Evolutionary conservation across 2,329 filamentous ascomycete genomes (phyloP).

Genomic region (Pseudocercospora eumusae): DNA sequence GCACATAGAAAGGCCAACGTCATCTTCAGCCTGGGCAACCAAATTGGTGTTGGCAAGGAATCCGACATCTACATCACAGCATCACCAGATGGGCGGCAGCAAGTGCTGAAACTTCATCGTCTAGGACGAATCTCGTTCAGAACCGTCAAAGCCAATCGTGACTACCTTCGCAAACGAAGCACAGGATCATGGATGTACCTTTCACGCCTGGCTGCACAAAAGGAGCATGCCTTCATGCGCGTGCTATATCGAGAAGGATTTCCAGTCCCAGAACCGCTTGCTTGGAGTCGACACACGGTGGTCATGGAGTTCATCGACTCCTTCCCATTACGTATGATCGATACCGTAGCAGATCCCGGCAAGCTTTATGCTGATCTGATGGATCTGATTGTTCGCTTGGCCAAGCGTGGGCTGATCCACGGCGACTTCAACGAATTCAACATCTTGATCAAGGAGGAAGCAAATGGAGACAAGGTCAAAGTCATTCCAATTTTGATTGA

Average conservation of each 20-base stretch:
- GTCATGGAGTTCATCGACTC: slow-evolving; percentile 94
- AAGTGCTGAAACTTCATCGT: slow-evolving; percentile 92
- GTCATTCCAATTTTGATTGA: slow-evolving; percentile 87
- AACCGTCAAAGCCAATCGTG: slow-evolving; percentile 90
- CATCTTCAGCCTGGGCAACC: slow-evolving; percentile 89
- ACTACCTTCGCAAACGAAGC: slow-evolving; percentile 82
- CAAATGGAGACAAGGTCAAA: slow-evolving; percentile 44
- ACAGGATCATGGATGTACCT: slow-evolving; percentile 98
- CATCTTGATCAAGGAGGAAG: slow-evolving; percentile 79
- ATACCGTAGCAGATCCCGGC: slow-evolving; percentile 78
- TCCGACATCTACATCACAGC: slow-evolving; percentile 96
- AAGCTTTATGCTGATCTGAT: slow-evolving; percentile 91
- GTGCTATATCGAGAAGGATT: slow-evolving; percentile 82
- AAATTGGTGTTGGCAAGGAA: slow-evolving; percentile 96
- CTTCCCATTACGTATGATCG: slow-evolving; percentile 86
- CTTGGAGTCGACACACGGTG: slow-evolving; percentile 90
- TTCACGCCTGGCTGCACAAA: slow-evolving; percentile 85
- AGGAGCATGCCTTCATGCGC: slow-evolving; percentile 93
- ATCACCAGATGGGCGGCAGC: slow-evolving; percentile 71
- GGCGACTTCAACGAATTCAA: slow-evolving; percentile 99
- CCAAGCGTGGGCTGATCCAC: slow-evolving; percentile 86
- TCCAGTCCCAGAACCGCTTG: slow-evolving; percentile 81
- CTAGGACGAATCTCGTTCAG: slow-evolving; percentile 95
- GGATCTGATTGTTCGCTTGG: slow-evolving; percentile 77
- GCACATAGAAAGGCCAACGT: slow-evolving; percentile 76